A percentile compares a stretch with the other conserved stretches of the same genome.
phyloP scores from a whole-genome alignment of 1,284 basidiomycete species.

The Uromyces viciae-fabae region DNA sequence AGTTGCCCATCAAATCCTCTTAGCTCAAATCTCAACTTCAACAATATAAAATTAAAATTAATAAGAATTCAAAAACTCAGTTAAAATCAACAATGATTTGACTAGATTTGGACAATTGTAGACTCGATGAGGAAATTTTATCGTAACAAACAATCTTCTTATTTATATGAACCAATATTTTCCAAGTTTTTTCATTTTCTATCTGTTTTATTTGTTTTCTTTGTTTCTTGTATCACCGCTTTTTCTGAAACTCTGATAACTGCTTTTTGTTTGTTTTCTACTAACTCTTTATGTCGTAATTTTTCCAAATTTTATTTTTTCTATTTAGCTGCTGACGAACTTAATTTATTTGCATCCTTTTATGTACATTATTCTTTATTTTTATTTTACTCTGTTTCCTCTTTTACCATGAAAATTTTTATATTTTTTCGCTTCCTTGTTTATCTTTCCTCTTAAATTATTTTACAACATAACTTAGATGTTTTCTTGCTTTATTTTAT shows the following conservation, averaged over 20 bases:
- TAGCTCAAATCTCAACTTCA: too few relatives aligned
- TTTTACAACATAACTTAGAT: not conserved
- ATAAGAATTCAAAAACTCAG: too few relatives aligned
- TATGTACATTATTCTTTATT: not conserved
- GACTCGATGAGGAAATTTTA: too few relatives aligned
- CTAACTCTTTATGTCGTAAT: not conserved
- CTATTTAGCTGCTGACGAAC: too few relatives aligned
- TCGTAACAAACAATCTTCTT: too few relatives aligned
- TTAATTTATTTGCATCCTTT: not conserved
- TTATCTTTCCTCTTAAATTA: too few relatives aligned
- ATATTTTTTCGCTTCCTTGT: not conserved
- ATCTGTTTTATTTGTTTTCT: not conserved
- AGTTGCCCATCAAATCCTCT: too few relatives aligned
- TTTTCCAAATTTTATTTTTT: not conserved
- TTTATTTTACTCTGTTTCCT: too few relatives aligned
- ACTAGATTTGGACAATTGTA: too few relatives aligned
- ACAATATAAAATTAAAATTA: too few relatives aligned
- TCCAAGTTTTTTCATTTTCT: not conserved
- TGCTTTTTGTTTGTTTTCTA: not conserved
- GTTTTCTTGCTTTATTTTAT: not conserved
- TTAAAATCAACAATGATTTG: too few relatives aligned
- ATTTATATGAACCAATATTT: not conserved
- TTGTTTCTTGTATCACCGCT: not conserved
- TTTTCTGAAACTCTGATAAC: not conserved
- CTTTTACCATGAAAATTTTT: not conserved